Evolutionary conservation across 345 rosid genomes (phyloP).

Genomic region (Murraya paniculata): DNA sequence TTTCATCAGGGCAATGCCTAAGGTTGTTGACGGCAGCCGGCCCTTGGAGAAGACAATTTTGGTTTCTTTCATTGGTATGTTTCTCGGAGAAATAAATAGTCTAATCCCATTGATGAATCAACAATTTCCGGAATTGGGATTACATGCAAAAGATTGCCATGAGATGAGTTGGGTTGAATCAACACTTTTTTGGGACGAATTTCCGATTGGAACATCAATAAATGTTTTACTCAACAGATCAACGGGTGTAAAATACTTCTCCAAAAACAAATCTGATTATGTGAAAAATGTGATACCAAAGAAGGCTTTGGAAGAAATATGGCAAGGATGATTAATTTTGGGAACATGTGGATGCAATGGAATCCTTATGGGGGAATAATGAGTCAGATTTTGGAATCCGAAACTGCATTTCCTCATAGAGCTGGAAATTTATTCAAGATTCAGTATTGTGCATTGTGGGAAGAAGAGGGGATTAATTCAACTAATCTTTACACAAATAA

Average conservation of each 20-base stretch:
- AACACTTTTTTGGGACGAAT: slow-evolving; percentile 24
- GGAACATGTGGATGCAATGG: no score
- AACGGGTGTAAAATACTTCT: slow-evolving; percentile 42
- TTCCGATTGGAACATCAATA: slow-evolving; percentile 26
- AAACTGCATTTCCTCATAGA: no score
- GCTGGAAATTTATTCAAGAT: no score
- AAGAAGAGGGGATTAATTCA: no score
- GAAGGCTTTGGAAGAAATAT: no score
- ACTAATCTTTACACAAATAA: no score
- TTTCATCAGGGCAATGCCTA: slow-evolving; percentile 33
- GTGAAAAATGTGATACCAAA: no score
- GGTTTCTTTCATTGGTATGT: slow-evolving; percentile 35
- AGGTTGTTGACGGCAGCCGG: background rate
- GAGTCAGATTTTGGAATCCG: no score
- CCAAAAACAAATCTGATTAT: slow-evolving; percentile 68
- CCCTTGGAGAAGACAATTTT: slow-evolving; percentile 15
- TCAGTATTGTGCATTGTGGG: no score
- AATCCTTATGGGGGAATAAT: no score
- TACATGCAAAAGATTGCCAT: slow-evolving; percentile 27
- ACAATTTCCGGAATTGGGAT: slow-evolving; percentile 42
- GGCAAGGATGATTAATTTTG: no score
- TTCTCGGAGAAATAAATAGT: slow-evolving; percentile 32
- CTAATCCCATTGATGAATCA: slow-evolving; percentile 29
- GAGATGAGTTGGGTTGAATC: slow-evolving; percentile 52
- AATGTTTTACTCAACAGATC: slow-evolving; percentile 30